Conservation (phyloP, 2,329 filamentous ascomycete genomes). For the Pyrenochaeta sp. region DNA sequence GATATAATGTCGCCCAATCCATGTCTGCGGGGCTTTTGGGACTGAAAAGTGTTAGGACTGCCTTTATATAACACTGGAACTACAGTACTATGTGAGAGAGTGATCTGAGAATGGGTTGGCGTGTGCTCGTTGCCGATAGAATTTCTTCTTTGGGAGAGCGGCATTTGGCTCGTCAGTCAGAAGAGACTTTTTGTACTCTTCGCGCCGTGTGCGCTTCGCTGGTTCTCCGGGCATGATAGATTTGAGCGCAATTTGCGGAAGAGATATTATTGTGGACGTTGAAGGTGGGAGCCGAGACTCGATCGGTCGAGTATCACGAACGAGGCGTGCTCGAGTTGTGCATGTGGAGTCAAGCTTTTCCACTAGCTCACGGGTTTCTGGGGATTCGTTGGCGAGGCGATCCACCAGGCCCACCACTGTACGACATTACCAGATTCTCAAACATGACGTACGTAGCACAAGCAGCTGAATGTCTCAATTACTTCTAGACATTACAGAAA, state of each 20-base stretch:
- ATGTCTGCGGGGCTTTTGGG: slow-evolving; percentile 80
- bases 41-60: slow-evolving; percentile 57
- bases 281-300: slow-evolving; percentile 26
- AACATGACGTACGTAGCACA: slow-evolving; percentile 25
- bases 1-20: slow-evolving; percentile 90
- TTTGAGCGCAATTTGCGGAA: slow-evolving; percentile 7
- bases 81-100: slow-evolving; percentile 77
- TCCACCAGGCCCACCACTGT: too few relatives aligned
- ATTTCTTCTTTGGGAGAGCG: slow-evolving; percentile 88
- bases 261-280: slow-evolving; percentile 4
- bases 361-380: slow-evolving; percentile 31
- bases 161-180: slow-evolving; percentile 52
- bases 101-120: slow-evolving; percentile 99
- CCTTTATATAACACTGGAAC: background rate
- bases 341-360: slow-evolving; percentile 44
- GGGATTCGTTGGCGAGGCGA: slow-evolving; percentile 8
- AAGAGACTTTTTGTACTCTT: slow-evolving; percentile 52
- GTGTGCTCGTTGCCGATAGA: slow-evolving; percentile 94
- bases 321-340: too few relatives aligned
- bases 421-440: too few relatives aligned
- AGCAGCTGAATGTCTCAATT: slow-evolving; percentile 9
- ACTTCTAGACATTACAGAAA: slow-evolving; percentile 21
- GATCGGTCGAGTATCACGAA: slow-evolving; percentile 27
- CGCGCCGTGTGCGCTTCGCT: slow-evolving; percentile 55
- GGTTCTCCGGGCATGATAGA: slow-evolving; percentile 44